Conservation (phyloP, 2,329 filamentous ascomycete species). For the Colletotrichum chlorophyti region DNA sequence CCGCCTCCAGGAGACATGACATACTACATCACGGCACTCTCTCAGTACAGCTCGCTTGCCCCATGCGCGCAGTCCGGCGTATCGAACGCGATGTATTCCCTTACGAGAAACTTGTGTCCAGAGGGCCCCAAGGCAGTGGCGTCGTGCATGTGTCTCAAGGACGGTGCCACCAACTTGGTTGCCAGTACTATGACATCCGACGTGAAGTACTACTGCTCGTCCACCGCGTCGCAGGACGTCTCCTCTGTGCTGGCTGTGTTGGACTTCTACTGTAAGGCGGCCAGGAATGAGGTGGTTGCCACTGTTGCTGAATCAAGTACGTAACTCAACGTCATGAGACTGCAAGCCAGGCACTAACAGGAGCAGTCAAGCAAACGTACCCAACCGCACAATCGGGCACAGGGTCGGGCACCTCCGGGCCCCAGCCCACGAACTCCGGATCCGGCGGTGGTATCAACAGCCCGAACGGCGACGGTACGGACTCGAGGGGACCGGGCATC, state of each 20-base stretch:
- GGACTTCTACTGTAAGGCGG: constrained; percentile 58
- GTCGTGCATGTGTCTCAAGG: constrained; percentile 60
- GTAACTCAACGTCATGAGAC: constrained; percentile 28
- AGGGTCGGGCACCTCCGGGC: constrained; percentile 11
- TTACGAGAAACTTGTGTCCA: constrained; percentile 50
- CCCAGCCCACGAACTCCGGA: not conserved
- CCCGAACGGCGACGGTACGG: not conserved
- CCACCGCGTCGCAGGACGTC: constrained; percentile 50
- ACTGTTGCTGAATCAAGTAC: constrained; percentile 48
- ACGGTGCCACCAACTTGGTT: constrained; percentile 50
- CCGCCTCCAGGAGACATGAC: constrained; percentile 60
- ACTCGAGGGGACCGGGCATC: constrained; percentile 33
- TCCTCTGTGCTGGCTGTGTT: constrained; percentile 54
- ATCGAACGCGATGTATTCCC: constrained; percentile 45
- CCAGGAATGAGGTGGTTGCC: constrained; percentile 46
- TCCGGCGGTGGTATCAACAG: not conserved
- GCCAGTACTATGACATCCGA: constrained; percentile 50
- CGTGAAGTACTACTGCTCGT: constrained; percentile 52
- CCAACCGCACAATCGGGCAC: constrained; percentile 22
- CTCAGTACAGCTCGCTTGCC: constrained; percentile 51
- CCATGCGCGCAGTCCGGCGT: constrained; percentile 53
- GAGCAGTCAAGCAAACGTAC: constrained; percentile 35
- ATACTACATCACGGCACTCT: constrained; percentile 60
- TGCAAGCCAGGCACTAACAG: constrained; percentile 26
- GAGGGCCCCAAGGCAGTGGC: constrained; percentile 55